Evolutionary conservation across 305 asterid genomes (phyloP), one percentile per base, ranked within the genome.

Genomic region (Lippia alba): DNA sequence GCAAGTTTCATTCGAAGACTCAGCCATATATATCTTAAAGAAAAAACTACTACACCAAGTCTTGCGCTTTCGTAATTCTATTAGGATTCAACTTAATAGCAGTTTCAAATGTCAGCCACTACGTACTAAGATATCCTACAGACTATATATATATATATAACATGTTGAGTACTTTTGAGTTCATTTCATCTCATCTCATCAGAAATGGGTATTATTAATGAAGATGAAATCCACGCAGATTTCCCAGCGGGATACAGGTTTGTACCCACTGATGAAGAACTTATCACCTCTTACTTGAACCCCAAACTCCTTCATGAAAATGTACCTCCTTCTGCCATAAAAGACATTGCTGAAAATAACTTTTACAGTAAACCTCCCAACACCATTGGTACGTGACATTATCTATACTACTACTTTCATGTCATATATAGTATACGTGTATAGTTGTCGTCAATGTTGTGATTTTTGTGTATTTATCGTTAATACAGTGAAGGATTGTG

Each of bases 181-280:
- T n/a, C n/a, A n/a, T n/a, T n/a, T 24, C 30, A 24, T 24, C 3
- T 3, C 30, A 24, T 24, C 30, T 24, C 3, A 24, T 24, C 30
- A 24, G 30, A 24, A 11, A 44, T 44, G 49, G 49, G 4, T 7
- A 44, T 6, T 7, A 44, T 6, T 8, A 11, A 11, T 44, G 10
- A 2, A 0, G 12, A 44, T 44, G 49, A 44, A 11, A 44, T 7
- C 14, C 4, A 2, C 10, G 10, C 49, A 44, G 49, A 44, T 2
- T 44, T 44, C 1, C 49, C 49, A 11, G 49, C 10, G 49, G 73
- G 73, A 8, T 67, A 67, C 10, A 63, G 73, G 1, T 67, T 67
- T 12, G 19, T 4, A 2, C 73, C 73, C 4, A 67, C 62, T 1
- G 63, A 67, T 24, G 19, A 67, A 17, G 72, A 67, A 45, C 15